phyloP scores from a whole-genome alignment of 148 eudicot species.

The Agrostemma githago region DNA sequence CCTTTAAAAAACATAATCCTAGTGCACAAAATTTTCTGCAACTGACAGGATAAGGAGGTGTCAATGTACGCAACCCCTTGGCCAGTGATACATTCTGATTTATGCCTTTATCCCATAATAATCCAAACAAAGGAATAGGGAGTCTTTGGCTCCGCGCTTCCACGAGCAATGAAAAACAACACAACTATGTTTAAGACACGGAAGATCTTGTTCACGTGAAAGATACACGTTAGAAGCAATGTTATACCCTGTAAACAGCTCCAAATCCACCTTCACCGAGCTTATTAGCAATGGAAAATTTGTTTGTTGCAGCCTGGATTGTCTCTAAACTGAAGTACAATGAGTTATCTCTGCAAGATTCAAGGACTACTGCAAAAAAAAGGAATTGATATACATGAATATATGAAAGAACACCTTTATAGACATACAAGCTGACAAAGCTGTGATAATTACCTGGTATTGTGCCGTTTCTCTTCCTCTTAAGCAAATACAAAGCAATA shows the following conservation, averaged over 20 bases:
- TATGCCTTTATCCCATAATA: no score
- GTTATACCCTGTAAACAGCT: constrained; percentile 20
- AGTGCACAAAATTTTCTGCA: no score
- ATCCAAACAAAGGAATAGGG: no score
- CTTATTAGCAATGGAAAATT: constrained; percentile 15
- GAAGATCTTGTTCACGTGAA: no score
- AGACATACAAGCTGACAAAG: neutral
- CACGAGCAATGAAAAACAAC: no score
- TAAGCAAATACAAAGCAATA: neutral
- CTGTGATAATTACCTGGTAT: neutral
- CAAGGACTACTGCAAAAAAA: neutral
- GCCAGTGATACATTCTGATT: no score
- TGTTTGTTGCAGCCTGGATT: constrained; percentile 15
- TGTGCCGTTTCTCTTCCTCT: neutral
- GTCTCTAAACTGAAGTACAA: neutral
- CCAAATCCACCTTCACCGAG: constrained; percentile 32
- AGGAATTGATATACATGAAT: neutral
- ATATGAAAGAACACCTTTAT: neutral
- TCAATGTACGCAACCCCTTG: no score
- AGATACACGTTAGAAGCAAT: neutral
- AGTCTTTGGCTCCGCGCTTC: no score
- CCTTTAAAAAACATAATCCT: no score
- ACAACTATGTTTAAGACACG: no score
- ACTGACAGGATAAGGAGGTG: no score
- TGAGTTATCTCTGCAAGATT: neutral